Conservation (phyloP, 805 yeast genomes). For the Kockiozyma suomiensis region DNA sequence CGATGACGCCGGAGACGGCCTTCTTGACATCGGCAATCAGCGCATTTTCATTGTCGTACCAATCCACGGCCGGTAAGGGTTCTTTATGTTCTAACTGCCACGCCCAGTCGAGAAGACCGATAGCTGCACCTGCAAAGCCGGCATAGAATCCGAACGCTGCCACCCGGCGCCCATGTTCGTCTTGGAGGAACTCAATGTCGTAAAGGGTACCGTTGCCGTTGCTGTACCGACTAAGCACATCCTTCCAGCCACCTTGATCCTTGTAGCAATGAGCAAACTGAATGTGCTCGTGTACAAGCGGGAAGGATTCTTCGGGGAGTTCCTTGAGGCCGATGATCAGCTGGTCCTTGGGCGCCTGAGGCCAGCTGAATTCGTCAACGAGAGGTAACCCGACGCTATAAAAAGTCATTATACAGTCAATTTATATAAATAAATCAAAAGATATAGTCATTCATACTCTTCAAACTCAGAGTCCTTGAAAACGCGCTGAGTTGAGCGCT, state of each 20-base stretch:
- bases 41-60: conserved; percentile 77
- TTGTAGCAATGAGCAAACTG: conserved; percentile 99
- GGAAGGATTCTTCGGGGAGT: conserved; percentile 88
- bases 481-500: conserved; percentile 80
- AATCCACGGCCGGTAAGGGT: conserved; percentile 75
- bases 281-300: conserved; percentile 91
- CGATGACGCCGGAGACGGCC: conserved; percentile 36
- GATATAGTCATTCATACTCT: conserved; percentile 26
- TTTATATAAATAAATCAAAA: not conserved
- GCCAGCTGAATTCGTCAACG: conserved; percentile 95
- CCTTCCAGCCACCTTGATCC: conserved; percentile 96
- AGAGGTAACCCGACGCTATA: conserved; percentile 76
- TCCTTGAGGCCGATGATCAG: conserved; percentile 93
- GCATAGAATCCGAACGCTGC: conserved; percentile 99
- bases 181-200: conserved; percentile 92
- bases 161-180: conserved; percentile 95
- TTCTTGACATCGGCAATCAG: conserved; percentile 70
- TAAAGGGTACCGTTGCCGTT: conserved; percentile 88
- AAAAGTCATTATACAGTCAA: not conserved
- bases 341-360: conserved; percentile 83
- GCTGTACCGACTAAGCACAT: conserved; percentile 85
- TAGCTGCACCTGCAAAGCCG: conserved; percentile 99
- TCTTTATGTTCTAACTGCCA: conserved; percentile 77
- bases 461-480: conserved; percentile 76
- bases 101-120: conserved; percentile 93